Percentiles rank a stretch among this genome's conserved stretches.
Conservation (phyloP, 352 stramenopile species). For the Thraustotheca clavata region DNA sequence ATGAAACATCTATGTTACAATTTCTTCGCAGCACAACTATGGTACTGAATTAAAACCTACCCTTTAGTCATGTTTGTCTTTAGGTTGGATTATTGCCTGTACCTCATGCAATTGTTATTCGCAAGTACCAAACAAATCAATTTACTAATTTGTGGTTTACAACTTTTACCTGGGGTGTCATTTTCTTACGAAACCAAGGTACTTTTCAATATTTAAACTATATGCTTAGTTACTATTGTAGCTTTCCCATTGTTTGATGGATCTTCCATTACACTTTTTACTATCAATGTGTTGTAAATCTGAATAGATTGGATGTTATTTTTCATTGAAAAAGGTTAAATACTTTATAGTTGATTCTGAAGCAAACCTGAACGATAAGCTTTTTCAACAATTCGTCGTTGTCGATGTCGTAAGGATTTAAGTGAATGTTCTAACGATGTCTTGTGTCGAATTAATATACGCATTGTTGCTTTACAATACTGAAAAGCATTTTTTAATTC, state of each 20-base stretch:
- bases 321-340: too few relatives aligned
- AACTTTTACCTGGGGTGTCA: slow-evolving; percentile 97
- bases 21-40: slow-evolving; percentile 96
- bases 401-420: too few relatives aligned
- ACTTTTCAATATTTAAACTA: background rate
- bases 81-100: slow-evolving; percentile 92
- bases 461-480: too few relatives aligned
- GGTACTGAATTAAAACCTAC: slow-evolving; percentile 29
- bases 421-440: too few relatives aligned
- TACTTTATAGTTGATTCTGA: too few relatives aligned
- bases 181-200: slow-evolving; percentile 96
- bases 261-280: slow-evolving; percentile 94
- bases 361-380: too few relatives aligned
- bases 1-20: slow-evolving; percentile 94
- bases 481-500: too few relatives aligned
- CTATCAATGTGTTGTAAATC: slow-evolving; percentile 82
- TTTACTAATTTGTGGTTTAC: slow-evolving; percentile 99
- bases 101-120: slow-evolving; percentile 97
- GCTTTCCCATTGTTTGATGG: slow-evolving; percentile 95
- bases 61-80: background rate
- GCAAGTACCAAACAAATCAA: slow-evolving; percentile 98
- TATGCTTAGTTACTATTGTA: background rate
- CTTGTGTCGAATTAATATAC: too few relatives aligned
- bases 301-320: too few relatives aligned
- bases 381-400: too few relatives aligned